Evolutionary conservation across 805 yeast species (phyloP).

Genomic region (Candida pseudofarinosa): DNA sequence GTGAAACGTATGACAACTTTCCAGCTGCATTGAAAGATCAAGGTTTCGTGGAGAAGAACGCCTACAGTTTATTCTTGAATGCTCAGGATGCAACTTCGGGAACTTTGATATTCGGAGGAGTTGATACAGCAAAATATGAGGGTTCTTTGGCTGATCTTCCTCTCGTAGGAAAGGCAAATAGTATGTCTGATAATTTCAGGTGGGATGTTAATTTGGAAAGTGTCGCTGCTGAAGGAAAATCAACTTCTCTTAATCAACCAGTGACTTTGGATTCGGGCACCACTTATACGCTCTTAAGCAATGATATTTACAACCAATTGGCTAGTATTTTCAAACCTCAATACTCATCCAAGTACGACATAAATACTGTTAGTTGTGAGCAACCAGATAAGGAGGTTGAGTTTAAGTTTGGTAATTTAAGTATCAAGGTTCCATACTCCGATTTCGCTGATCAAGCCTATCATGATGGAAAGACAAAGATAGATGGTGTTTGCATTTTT

Average conservation of each 20-base stretch:
- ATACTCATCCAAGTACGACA: slow-evolving; percentile 28
- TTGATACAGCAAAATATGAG: slow-evolving; percentile 11
- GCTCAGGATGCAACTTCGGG: slow-evolving; percentile 3
- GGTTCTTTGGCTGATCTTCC: slow-evolving; percentile 5
- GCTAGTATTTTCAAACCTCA: slow-evolving; percentile 7
- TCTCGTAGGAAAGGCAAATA: neutral
- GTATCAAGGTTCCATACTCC: slow-evolving; percentile 10
- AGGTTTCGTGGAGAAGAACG: slow-evolving; percentile 21
- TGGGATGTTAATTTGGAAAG: neutral
- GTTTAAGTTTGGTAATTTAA: slow-evolving; percentile 35
- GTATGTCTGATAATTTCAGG: neutral
- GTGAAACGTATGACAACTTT: slow-evolving; percentile 20
- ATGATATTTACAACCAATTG: slow-evolving; percentile 13
- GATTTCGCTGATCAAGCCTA: neutral
- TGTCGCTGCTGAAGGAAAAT: neutral
- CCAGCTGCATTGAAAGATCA: slow-evolving; percentile 18
- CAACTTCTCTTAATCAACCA: slow-evolving; percentile 3
- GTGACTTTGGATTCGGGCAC: slow-evolving; percentile 24
- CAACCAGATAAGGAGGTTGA: slow-evolving; percentile 12
- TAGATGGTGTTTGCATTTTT: slow-evolving; percentile 12
- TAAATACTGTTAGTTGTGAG: slow-evolving; percentile 42
- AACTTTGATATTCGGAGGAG: slow-evolving; percentile 8
- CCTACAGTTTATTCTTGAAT: slow-evolving; percentile 22
- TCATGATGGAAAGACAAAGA: neutral
- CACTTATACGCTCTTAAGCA: slow-evolving; percentile 36